Evolutionary conservation across 1,139 yeast genomes (phyloP), one percentile per base, ranked within the genome.

Genomic region (Entelexis sorbosivorans): DNA sequence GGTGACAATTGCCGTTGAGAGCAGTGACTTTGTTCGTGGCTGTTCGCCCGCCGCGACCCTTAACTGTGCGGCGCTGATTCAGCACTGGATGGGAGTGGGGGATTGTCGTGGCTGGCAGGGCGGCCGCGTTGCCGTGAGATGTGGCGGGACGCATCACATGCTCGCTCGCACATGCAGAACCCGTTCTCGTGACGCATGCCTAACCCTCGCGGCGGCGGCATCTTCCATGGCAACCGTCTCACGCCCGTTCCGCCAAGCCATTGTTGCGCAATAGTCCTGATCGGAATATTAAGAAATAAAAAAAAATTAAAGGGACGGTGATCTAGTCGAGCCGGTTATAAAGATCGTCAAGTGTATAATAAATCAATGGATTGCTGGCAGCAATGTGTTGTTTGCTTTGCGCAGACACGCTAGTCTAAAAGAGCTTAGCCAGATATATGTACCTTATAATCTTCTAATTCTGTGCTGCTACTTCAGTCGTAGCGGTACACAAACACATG

Each of bases 401-500:
- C n/a, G n/a, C n/a, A n/a, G n/a, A n/a, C n/a, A n/a, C n/a, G n/a
- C n/a, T n/a, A n/a, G n/a, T n/a, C n/a, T n/a, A n/a, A n/a, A n/a
- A n/a, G n/a, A n/a, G n/a, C n/a, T n/a, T n/a, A n/a, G n/a, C n/a
- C n/a, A n/a, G n/a, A n/a, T n/a, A n/a, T n/a, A n/a, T n/a, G 6
- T 22, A 22, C 24, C 6, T 22, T 4, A 22, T 5, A 5, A 22
- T 4, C 4, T 22, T 22, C 24, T 22, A 22, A 6, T 22, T 22
- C 24, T 4, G 24, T 22, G 24, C 24, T 22, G 24, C 24, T 22
- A 5, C 2, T n/a, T 38, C 17, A 42, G 11, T 38, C 52, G 34
- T 49, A 52, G 66, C 85, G 91, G 54, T 79, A 75, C 13, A 88
- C 74, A 53, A 81, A 75, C 0, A 87, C 77, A 58, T 79, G 79